Conservation (phyloP, 2,329 filamentous ascomycete genomes). For the Trichoderma harzianum region DNA sequence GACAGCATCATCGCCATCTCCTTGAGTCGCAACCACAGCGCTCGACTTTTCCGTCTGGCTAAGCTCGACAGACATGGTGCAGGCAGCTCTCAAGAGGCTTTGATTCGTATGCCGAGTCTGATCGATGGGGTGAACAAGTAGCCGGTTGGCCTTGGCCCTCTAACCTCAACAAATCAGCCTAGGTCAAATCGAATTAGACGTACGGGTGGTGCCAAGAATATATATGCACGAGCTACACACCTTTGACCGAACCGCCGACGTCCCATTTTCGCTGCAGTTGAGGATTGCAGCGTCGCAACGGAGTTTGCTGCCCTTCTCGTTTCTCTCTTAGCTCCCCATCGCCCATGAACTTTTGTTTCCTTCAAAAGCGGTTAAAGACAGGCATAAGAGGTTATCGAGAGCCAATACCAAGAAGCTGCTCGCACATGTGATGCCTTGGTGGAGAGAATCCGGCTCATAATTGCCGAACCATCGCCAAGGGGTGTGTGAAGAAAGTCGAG, state of each 20-base stretch:
- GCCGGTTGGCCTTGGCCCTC: not conserved
- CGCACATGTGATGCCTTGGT: slow-evolving; percentile 15
- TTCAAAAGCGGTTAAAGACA: not conserved
- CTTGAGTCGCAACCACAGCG: not conserved
- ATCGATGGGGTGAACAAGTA: not conserved
- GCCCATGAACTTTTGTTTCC: not conserved
- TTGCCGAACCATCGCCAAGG: not conserved
- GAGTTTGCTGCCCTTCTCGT: not conserved
- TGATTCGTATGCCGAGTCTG: not conserved
- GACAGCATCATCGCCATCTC: not conserved
- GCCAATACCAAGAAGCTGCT: slow-evolving; percentile 6
- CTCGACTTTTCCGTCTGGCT: not conserved
- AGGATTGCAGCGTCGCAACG: not conserved
- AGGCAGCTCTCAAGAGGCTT: not conserved
- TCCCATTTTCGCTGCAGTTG: not conserved
- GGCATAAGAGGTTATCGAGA: not conserved
- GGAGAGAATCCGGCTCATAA: slow-evolving; percentile 11
- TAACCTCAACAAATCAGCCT: not conserved
- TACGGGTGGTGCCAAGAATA: not conserved
- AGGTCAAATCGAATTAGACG: not conserved
- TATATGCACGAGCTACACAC: not conserved
- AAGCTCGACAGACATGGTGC: not conserved
- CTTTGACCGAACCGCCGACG: not conserved
- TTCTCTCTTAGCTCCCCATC: not conserved
- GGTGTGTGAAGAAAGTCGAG: not conserved